Evolutionary conservation across 2,329 filamentous ascomycete genomes (phyloP), one percentile per base, ranked within the genome.

Genomic region (Microdochium paspali): DNA sequence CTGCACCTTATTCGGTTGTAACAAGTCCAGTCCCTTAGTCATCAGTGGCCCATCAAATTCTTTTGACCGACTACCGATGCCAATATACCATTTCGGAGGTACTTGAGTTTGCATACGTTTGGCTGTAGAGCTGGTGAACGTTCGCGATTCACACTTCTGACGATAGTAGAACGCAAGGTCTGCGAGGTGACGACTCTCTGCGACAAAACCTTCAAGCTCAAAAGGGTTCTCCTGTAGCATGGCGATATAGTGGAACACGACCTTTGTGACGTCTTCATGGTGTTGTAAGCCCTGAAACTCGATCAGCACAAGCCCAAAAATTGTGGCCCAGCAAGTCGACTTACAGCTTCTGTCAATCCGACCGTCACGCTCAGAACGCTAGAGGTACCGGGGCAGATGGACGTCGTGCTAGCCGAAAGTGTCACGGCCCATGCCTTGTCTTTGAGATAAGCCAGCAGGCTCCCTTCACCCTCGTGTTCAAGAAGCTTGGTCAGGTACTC

Each of bases 111-210:
- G 93, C 93, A 98, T 97, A 20, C 88, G 79, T 18, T 85, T 82
- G 60, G 85, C 89, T 53, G 89, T 81, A 50, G 79, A 82, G 70
- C 89, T 95, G 0, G 90, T 93, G 58, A 96, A 97, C 24, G 85
- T 80, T 61, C 85, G 91, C 2, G 91, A 89, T 1, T 87, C 87
- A 2, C 83, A 87, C 72, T 97, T 97, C 62, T 97, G 88, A 66
- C 84, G 88, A 68, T 95, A 98, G 54, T 85, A 87, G 74, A 98
- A 98, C 56, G 95, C 87, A 10, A 97, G 88, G 55, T 97, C 90
- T 43, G 87, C 84, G 69, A 97, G 35, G 6, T 40, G 82, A 31
- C 84, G 83, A 65, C 90, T 91, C 65, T 93, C 86, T 66, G 98
- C 93, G 26, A 95, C 80, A 49, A 93, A 90, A 49, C 97, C 90